phyloP scores from a whole-genome alignment of 345 rosid genomes.

The Hevea brasiliensis region DNA sequence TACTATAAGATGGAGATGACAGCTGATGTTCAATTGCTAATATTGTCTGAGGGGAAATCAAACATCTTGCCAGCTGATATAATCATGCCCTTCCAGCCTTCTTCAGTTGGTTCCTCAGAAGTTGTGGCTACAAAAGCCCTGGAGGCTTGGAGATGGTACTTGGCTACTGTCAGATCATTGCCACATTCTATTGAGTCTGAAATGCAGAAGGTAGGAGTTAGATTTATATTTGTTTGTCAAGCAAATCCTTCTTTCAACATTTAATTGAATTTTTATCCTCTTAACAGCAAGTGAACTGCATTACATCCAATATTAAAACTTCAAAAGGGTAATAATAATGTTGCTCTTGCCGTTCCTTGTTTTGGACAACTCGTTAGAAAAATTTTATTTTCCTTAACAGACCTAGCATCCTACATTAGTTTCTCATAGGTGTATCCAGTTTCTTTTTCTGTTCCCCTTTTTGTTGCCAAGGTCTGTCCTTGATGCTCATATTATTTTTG shows the following conservation, averaged over 20 bases:
- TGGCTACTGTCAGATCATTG: conserved; percentile 68
- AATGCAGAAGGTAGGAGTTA: conserved; percentile 63
- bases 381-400: too few species aligned
- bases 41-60: conserved; percentile 82
- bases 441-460: too few species aligned
- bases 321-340: too few species aligned
- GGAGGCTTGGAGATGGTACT: conserved; percentile 88
- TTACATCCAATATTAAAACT: too few species aligned
- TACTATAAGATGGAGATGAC: conserved; percentile 88
- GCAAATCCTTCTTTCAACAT: not conserved
- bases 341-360: too few species aligned
- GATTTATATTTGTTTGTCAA: not conserved
- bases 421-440: not conserved
- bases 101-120: conserved; percentile 39
- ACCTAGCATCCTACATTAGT: too few species aligned
- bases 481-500: not conserved
- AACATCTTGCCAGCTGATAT: conserved; percentile 83
- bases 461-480: not conserved
- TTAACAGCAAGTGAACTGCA: too few species aligned
- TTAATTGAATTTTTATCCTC: not conserved
- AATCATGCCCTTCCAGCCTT: conserved; percentile 76
- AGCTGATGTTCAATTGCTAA: conserved; percentile 73
- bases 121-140: conserved; percentile 43
- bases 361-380: too few species aligned
- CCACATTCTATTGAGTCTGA: conserved; percentile 69